Evolutionary conservation across 768 basidiomycete species (phyloP).

Genomic region (Leccinum fibrillosum): DNA sequence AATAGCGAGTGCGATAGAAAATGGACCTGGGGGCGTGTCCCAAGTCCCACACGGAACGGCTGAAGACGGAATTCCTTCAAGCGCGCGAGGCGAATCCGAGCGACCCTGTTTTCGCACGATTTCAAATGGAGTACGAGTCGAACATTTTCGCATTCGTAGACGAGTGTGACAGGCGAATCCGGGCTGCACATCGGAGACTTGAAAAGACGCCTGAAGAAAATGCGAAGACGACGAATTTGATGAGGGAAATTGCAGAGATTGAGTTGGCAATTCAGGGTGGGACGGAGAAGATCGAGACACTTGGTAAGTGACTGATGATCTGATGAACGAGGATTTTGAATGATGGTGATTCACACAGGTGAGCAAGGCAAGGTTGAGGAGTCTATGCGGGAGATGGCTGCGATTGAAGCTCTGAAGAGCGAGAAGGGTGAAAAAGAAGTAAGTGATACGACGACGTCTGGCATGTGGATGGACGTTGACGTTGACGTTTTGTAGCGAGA

Average conservation of each 20-base stretch:
- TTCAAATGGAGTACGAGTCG: constrained; percentile 94
- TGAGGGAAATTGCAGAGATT: constrained; percentile 99
- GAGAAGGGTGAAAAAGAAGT: constrained; percentile 97
- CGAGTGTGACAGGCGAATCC: constrained; percentile 95
- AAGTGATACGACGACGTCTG: constrained; percentile 7
- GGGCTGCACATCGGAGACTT: constrained; percentile 87
- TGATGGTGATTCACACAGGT: constrained; percentile 43
- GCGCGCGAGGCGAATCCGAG: constrained; percentile 72
- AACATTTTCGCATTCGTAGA: constrained; percentile 97
- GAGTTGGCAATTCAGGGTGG: constrained; percentile 98
- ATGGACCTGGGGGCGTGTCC: constrained; percentile 99
- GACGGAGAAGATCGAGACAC: constrained; percentile 94
- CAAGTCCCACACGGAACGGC: constrained; percentile 90
- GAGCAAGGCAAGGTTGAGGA: constrained; percentile 99
- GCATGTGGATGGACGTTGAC: neutral
- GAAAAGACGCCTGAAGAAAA: constrained; percentile 99
- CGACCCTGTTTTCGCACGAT: constrained; percentile 79
- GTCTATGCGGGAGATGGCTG: constrained; percentile 96
- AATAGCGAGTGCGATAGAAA: constrained; percentile 52
- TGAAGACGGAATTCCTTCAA: constrained; percentile 86
- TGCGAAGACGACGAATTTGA: constrained; percentile 96
- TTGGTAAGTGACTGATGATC: constrained; percentile 51
- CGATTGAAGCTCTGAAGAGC: constrained; percentile 95
- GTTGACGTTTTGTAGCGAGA: constrained; percentile 59
- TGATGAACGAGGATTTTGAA: constrained; percentile 2